Percentiles rank a stretch among this genome's conserved stretches.
Evolutionary conservation across 1,284 basidiomycete genomes (phyloP).

Genomic region (Albatrellus sp.): DNA sequence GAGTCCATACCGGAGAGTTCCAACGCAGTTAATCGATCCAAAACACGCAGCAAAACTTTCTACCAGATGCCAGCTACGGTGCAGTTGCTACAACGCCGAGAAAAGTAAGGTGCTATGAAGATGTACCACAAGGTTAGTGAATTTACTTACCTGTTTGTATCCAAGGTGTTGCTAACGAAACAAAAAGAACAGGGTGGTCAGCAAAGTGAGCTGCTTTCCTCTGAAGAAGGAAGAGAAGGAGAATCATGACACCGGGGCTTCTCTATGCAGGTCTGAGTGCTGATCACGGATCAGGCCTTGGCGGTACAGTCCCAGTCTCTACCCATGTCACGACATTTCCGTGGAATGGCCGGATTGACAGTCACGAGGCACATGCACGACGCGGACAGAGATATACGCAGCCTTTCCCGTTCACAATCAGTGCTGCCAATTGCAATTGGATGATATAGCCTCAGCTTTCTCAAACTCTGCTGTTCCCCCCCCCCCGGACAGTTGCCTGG

Average conservation of each 20-base stretch:
- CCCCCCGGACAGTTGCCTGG: slow-evolving; percentile 15
- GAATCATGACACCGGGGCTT: slow-evolving; percentile 67
- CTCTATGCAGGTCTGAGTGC: slow-evolving; percentile 93
- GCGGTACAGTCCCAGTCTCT: slow-evolving; percentile 88
- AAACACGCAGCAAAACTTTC: slow-evolving; percentile 82
- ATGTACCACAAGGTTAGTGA: neutral
- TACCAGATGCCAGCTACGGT: slow-evolving; percentile 67
- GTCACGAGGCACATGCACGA: neutral
- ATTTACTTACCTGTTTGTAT: slow-evolving; percentile 58
- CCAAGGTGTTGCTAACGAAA: slow-evolving; percentile 54
- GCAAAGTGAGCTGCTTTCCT: slow-evolving; percentile 31
- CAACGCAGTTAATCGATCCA: slow-evolving; percentile 77
- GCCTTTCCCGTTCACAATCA: slow-evolving; percentile 60
- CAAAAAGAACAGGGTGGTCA: slow-evolving; percentile 28
- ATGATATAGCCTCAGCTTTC: slow-evolving; percentile 14
- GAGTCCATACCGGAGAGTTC: slow-evolving; percentile 53
- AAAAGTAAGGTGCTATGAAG: slow-evolving; percentile 3
- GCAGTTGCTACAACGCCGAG: slow-evolving; percentile 55
- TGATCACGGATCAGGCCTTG: slow-evolving; percentile 93
- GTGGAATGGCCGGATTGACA: slow-evolving; percentile 8
- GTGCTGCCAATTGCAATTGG: slow-evolving; percentile 60
- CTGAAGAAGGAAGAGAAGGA: slow-evolving; percentile 21
- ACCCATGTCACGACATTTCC: slow-evolving; percentile 15
- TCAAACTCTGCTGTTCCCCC: slow-evolving; percentile 9
- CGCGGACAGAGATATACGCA: slow-evolving; percentile 69